Percentiles rank a stretch among this genome's conserved stretches.
Conservation (phyloP, 2,329 filamentous ascomycete species). For the Zalaria sp. region DNA sequence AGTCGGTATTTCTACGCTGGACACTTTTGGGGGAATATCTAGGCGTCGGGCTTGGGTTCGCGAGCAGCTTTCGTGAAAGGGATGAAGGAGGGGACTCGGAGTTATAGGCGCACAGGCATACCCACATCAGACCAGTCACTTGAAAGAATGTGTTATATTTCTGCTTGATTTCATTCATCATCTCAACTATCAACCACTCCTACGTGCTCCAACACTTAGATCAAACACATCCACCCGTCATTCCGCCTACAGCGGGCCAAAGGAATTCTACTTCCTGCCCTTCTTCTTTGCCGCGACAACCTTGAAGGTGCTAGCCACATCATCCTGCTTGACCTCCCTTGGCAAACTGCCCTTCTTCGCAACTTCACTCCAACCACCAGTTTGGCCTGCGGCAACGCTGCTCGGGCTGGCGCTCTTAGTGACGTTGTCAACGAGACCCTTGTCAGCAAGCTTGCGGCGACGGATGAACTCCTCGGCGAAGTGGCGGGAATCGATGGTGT, state of each 20-base stretch:
- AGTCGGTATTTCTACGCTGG: slow-evolving; percentile 86
- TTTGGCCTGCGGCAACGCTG: slow-evolving; percentile 26
- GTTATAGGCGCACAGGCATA: no score
- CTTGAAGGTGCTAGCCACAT: slow-evolving; percentile 56
- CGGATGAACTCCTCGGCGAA: slow-evolving; percentile 92
- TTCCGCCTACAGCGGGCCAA: background rate
- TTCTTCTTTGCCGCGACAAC: slow-evolving; percentile 90
- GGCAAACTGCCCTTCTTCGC: slow-evolving; percentile 65
- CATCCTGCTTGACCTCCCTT: slow-evolving; percentile 25
- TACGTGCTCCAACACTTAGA: no score
- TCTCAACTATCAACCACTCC: no score
- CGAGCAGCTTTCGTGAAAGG: background rate
- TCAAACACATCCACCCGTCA: no score
- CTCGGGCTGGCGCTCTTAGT: slow-evolving; percentile 42
- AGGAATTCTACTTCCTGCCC: slow-evolving; percentile 27
- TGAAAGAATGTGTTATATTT: no score
- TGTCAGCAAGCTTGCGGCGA: slow-evolving; percentile 84
- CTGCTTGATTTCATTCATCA: no score
- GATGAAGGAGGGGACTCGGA: no score
- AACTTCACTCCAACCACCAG: slow-evolving; percentile 86
- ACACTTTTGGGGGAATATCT: slow-evolving; percentile 88
- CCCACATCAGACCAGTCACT: background rate
- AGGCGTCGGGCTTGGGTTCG: slow-evolving; percentile 9
- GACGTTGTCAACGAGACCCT: slow-evolving; percentile 58
- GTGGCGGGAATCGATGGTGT: slow-evolving; percentile 80